Conservation (phyloP, 441 rosid species). For the Gossypium schwendimanii region DNA sequence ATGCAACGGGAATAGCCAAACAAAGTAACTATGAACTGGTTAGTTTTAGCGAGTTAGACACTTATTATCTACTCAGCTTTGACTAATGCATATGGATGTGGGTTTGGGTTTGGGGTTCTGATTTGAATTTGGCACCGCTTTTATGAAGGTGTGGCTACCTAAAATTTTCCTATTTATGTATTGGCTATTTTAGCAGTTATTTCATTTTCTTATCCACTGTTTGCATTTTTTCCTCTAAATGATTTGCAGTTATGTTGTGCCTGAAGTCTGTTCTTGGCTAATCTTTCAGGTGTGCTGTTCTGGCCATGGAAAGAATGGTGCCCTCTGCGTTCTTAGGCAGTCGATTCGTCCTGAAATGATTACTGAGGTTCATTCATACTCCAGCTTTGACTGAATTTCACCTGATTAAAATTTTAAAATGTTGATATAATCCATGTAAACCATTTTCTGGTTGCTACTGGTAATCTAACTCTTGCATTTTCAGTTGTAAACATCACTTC, state of each 20-base stretch:
- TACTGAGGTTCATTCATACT: conserved; percentile 64
- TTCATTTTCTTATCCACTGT: background rate
- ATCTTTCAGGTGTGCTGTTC: conserved; percentile 87
- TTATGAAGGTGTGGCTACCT: background rate
- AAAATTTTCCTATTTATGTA: background rate
- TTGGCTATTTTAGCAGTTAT: background rate
- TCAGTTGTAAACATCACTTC: background rate
- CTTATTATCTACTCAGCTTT: background rate
- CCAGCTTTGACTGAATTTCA: conserved; percentile 9
- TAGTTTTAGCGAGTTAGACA: conserved; percentile 30
- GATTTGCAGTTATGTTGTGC: conserved; percentile 7
- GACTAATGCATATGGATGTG: background rate
- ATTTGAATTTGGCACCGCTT: background rate
- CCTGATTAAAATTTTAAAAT: conserved; percentile 4
- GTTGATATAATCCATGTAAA: background rate
- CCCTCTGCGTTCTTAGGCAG: conserved; percentile 85
- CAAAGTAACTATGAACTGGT: conserved; percentile 99
- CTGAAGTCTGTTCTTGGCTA: conserved; percentile 11
- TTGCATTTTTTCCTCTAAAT: background rate
- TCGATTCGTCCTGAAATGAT: conserved; percentile 97
- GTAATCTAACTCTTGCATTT: background rate
- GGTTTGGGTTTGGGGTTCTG: background rate
- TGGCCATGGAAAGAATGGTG: conserved; percentile 97
- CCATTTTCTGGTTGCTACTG: background rate
- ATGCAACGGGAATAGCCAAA: conserved; percentile 89